Evolutionary conservation across 1,284 basidiomycete species (phyloP).

Genomic region (Boletellus deceptivus): DNA sequence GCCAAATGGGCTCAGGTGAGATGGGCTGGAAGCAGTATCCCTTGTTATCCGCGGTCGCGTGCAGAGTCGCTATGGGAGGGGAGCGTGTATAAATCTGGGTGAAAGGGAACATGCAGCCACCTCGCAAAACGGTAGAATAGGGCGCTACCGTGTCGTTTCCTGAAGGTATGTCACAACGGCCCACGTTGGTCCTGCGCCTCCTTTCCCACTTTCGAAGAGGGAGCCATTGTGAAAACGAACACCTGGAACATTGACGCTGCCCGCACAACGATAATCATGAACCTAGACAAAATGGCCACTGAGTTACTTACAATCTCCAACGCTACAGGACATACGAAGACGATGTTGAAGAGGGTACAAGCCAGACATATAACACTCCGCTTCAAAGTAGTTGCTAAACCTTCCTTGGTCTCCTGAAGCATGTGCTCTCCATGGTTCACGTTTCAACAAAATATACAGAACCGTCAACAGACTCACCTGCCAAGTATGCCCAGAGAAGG

Average conservation of each 20-base stretch:
- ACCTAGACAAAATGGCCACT: too few species aligned
- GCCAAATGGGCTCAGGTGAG: constrained; percentile 25
- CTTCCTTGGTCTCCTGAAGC: constrained; percentile 17
- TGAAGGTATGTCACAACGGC: background rate
- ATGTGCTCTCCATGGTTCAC: background rate
- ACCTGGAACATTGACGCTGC: constrained; percentile 37
- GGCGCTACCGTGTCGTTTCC: constrained; percentile 11
- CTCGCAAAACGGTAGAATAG: constrained; percentile 23
- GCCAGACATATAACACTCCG: background rate
- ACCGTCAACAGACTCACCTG: constrained; percentile 12
- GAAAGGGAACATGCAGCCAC: background rate
- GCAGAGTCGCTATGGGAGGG: constrained; percentile 14
- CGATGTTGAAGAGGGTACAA: background rate
- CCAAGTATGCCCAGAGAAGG: too few species aligned
- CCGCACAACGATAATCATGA: constrained; percentile 18
- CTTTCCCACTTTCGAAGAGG: constrained; percentile 39
- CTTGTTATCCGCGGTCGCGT: constrained; percentile 21
- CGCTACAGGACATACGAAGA: background rate
- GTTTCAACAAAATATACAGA: constrained; percentile 12
- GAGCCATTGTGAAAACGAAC: constrained; percentile 43
- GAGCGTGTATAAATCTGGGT: background rate
- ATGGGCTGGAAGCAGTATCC: constrained; percentile 14
- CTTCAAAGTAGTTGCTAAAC: constrained; percentile 19
- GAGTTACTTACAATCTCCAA: constrained; percentile 19
- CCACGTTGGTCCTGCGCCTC: constrained; percentile 35